Evolutionary conservation across 345 rosid species (phyloP).

Genomic region (Eucalyptus virginea): DNA sequence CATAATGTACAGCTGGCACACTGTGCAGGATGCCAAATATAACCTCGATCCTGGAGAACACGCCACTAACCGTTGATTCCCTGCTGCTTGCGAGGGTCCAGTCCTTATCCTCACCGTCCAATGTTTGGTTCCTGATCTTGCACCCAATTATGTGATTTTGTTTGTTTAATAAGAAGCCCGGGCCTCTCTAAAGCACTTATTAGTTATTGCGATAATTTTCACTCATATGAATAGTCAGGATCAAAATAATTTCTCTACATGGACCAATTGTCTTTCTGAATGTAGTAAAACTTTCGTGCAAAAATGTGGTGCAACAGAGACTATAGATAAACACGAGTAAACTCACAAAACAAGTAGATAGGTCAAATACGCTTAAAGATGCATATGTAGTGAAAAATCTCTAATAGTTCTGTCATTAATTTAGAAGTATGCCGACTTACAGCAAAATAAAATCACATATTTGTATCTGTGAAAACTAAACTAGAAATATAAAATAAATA

Average conservation of each 20-base stretch:
- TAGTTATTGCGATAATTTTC: no score
- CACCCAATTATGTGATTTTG: slow-evolving; percentile 1
- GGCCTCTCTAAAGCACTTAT: background rate
- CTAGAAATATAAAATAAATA: no score
- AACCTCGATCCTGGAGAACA: slow-evolving; percentile 93
- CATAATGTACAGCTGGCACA: slow-evolving; percentile 73
- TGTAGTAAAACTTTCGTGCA: background rate
- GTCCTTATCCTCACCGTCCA: slow-evolving; percentile 16
- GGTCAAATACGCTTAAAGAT: no score
- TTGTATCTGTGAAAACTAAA: no score
- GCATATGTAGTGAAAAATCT: background rate
- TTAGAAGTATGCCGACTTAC: no score
- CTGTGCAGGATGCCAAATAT: slow-evolving; percentile 59
- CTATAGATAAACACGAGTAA: no score
- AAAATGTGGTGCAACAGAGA: background rate
- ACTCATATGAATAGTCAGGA: no score
- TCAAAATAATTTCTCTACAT: no score
- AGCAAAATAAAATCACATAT: no score
- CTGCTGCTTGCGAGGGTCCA: slow-evolving; percentile 48
- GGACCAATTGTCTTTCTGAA: no score
- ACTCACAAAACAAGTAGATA: background rate
- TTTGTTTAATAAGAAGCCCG: background rate
- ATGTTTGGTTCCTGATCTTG: slow-evolving; percentile 9
- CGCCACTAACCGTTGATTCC: slow-evolving; percentile 97
- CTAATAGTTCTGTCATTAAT: no score